Evolutionary conservation across 2,329 filamentous ascomycete species (phyloP).

Genomic region (Botrytis deweyae): DNA sequence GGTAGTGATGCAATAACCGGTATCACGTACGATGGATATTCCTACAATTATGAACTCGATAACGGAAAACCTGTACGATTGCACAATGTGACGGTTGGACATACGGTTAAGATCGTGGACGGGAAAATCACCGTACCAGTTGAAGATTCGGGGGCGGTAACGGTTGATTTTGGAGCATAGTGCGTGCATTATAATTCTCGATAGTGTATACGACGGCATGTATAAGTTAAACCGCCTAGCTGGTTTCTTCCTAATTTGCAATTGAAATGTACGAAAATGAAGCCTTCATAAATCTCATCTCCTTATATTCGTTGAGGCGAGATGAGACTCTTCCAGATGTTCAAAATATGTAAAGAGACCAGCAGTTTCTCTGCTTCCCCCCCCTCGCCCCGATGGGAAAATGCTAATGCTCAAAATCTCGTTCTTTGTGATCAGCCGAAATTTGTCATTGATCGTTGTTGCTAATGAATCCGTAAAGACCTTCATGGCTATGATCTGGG

Average conservation of each 20-base stretch:
- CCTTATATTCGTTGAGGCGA: not conserved
- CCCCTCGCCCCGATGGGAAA: fast-evolving
- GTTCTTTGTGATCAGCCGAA: not conserved
- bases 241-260: not conserved
- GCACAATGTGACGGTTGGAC: conserved; percentile 54
- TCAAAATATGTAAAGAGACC: not conserved
- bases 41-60: conserved; percentile 60
- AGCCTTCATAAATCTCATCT: not conserved
- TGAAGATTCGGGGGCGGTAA: conserved; percentile 44
- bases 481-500: not conserved
- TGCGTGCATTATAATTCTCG: not conserved
- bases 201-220: not conserved
- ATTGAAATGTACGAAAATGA: not conserved
- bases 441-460: not conserved
- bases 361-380: not conserved
- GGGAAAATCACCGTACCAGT: conserved; percentile 45
- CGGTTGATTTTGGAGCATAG: conserved; percentile 29
- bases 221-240: not conserved
- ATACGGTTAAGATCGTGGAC: conserved; percentile 43
- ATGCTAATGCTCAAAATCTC: not conserved
- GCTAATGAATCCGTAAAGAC: not conserved
- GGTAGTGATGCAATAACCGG: conserved; percentile 63
- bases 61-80: conserved; percentile 53
- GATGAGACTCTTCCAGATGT: not conserved
- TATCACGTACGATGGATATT: conserved; percentile 60